These are phyloP conservation scores for Apophysomyces sp. DNA, from an alignment of 371 early-diverging fungal species.

Conservation along the genomic window DNA sequence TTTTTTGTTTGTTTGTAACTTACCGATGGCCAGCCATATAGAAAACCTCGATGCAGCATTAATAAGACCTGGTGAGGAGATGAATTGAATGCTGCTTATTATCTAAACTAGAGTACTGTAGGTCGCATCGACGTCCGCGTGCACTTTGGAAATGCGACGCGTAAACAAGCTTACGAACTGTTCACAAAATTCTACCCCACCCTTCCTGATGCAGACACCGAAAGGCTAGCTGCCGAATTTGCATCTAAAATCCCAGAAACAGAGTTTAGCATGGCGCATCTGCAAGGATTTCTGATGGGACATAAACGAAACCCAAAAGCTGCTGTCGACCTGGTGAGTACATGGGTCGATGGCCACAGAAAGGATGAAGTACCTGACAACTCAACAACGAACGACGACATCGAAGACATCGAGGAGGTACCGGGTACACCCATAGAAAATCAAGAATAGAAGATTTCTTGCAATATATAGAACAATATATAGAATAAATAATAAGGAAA, in stretches of 20 bases:
- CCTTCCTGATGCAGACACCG: slow-evolving; percentile 13
- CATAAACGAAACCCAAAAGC: slow-evolving; percentile 14
- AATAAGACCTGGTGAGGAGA: slow-evolving; percentile 79
- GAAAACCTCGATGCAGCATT: slow-evolving; percentile 94
- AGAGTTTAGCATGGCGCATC: slow-evolving; percentile 72
- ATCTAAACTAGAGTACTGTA: not conserved
- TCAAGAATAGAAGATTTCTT: no score
- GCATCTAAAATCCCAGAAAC: slow-evolving; percentile 52
- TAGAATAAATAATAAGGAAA: no score
- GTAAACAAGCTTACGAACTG: slow-evolving; percentile 64
- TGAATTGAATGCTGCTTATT: not conserved
- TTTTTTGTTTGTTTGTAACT: not conserved
- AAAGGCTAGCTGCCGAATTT: slow-evolving; percentile 42
- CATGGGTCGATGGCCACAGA: slow-evolving; percentile 9
- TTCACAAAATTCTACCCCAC: slow-evolving; percentile 49
- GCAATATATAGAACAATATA: no score
- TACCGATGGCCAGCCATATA: slow-evolving; percentile 67
- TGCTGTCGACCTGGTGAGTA: slow-evolving; percentile 3
- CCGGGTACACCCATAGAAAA: not conserved
- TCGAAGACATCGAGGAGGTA: not conserved
- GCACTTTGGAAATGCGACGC: slow-evolving; percentile 80
- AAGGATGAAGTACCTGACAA: not conserved
- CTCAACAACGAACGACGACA: not conserved
- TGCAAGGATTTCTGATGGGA: slow-evolving; percentile 62
- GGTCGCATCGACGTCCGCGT: slow-evolving; percentile 92